Evolutionary conservation across 768 basidiomycete species (phyloP).

Genomic region (Boletus insuetus): DNA sequence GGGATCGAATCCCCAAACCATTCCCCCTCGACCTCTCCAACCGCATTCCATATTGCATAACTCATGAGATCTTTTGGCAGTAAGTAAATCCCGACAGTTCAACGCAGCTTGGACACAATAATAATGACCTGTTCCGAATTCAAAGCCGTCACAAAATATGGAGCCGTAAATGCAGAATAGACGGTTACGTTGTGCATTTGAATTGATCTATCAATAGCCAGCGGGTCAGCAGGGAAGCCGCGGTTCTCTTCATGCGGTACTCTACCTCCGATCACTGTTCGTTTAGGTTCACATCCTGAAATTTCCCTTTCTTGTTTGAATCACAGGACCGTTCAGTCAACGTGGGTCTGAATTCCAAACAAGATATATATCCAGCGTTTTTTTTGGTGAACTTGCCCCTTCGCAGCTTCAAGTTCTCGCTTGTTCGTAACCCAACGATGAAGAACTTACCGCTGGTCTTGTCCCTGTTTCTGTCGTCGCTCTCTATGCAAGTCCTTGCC

Average conservation of each 20-base stretch:
- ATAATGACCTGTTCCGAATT: no score
- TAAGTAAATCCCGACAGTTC: no score
- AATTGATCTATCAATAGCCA: background rate
- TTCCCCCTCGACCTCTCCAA: no score
- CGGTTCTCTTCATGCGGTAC: background rate
- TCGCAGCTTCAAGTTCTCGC: background rate
- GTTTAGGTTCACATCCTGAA: background rate
- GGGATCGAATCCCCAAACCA: no score
- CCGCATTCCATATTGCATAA: no score
- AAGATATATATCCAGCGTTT: constrained; percentile 7
- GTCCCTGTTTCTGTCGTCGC: constrained; percentile 13
- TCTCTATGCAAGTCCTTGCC: constrained; percentile 20
- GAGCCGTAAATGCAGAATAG: background rate
- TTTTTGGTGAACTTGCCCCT: background rate
- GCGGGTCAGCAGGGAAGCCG: constrained; percentile 5
- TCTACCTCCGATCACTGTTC: background rate
- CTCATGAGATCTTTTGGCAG: no score
- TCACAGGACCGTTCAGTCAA: constrained; percentile 1
- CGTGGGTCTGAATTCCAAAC: background rate
- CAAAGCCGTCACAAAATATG: background rate
- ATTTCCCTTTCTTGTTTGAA: background rate
- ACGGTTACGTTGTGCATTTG: no score
- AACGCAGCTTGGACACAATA: no score
- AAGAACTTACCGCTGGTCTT: constrained; percentile 11
- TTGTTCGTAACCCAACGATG: constrained; percentile 15